Evolutionary conservation across 202 grass and related monocot species (phyloP).

Genomic region (Dendrocalamus latiflorus): DNA sequence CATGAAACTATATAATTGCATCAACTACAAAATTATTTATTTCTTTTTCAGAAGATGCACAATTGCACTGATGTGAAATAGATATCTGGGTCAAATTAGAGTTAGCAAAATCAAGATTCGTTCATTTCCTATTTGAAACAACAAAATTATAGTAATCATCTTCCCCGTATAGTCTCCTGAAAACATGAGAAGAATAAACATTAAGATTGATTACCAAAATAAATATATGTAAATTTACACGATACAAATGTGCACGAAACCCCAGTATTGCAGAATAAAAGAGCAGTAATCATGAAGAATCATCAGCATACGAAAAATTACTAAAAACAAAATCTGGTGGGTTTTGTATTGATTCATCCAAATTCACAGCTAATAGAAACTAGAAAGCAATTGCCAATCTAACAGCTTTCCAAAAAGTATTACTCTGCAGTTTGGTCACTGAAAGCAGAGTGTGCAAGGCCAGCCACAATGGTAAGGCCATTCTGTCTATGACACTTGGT

Average conservation of each 20-base stretch:
- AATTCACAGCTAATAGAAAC: not conserved
- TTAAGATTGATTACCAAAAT: not conserved
- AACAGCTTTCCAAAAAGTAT: not conserved
- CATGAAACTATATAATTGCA: not conserved
- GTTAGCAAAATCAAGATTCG: too few species aligned
- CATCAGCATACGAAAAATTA: too few species aligned
- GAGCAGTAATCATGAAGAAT: not conserved
- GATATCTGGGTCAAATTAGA: constrained; percentile 34
- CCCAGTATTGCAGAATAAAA: not conserved
- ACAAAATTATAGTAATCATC: constrained; percentile 73
- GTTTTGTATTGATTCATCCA: not conserved
- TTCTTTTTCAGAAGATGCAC: not conserved
- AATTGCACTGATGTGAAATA: constrained; percentile 7
- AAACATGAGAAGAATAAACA: constrained; percentile 28
- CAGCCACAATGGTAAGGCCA: not conserved
- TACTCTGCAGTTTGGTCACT: not conserved
- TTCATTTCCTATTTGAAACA: constrained; percentile 49
- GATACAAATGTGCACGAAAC: not conserved
- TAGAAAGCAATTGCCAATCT: not conserved
- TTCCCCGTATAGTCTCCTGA: constrained; percentile 72
- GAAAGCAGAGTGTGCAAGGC: not conserved
- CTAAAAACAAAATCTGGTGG: not conserved
- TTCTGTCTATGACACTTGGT: not conserved
- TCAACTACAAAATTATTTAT: not conserved
- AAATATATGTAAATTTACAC: not conserved